phyloP scores from a whole-genome alignment of 176 grass and related monocot species.

The Oryza meyeriana region DNA sequence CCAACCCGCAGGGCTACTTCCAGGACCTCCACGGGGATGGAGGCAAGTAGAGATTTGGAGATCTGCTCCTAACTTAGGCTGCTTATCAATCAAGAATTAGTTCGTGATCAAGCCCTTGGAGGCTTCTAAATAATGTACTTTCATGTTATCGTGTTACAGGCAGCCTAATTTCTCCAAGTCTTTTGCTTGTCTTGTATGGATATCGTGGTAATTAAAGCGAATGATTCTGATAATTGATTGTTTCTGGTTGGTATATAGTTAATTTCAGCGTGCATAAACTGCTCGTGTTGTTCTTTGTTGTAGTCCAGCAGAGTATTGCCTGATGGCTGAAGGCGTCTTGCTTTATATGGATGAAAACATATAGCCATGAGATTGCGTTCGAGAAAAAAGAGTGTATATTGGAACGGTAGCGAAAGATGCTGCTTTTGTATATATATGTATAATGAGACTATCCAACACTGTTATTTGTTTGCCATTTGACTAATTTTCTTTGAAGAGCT shows the following conservation, averaged over 20 bases:
- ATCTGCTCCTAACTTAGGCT: not conserved
- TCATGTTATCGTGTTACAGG: not conserved
- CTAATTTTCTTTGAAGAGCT: too few species aligned
- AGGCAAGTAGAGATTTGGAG: conserved; percentile 23
- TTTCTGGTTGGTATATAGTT: not conserved
- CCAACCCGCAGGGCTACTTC: conserved; percentile 34
- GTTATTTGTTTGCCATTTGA: too few species aligned
- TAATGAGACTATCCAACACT: too few species aligned
- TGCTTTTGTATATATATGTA: too few species aligned
- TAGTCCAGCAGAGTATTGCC: too few species aligned
- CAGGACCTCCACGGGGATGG: not conserved
- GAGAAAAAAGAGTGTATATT: too few species aligned
- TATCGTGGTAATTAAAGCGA: not conserved
- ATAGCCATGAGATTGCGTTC: too few species aligned
- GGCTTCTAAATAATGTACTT: not conserved
- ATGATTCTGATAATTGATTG: not conserved
- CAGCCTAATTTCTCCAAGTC: not conserved
- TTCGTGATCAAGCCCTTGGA: not conserved
- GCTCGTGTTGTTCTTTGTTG: too few species aligned
- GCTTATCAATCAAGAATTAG: not conserved
- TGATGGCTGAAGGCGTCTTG: too few species aligned
- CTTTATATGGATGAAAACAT: too few species aligned
- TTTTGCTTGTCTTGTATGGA: rapidly evolving
- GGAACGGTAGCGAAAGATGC: too few species aligned
- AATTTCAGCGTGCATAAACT: too few species aligned